Percentiles rank a stretch among this genome's conserved stretches.
These are phyloP conservation scores for Datisca glomerata DNA, from an alignment of 306 rosid genomes.

Conservation along the genomic window DNA sequence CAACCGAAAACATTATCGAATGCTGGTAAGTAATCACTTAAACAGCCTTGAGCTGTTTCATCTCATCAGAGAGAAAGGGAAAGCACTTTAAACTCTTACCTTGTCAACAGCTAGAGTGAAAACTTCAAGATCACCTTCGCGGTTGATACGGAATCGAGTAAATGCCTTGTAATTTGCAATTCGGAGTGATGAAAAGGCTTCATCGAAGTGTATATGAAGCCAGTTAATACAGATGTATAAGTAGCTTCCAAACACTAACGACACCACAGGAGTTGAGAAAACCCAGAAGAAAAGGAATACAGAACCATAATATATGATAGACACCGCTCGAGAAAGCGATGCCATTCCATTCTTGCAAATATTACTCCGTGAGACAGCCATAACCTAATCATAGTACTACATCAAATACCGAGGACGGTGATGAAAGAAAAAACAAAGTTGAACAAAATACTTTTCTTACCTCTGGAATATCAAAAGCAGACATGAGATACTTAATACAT, in stretches of 20 bases:
- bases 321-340: slow-evolving; percentile 68
- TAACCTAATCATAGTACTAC: slow-evolving; percentile 45
- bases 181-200: slow-evolving; percentile 93
- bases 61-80: neutral
- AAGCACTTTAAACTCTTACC: slow-evolving; percentile 36
- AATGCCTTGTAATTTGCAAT: slow-evolving; percentile 91
- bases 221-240: slow-evolving; percentile 86
- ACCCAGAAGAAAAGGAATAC: slow-evolving; percentile 94
- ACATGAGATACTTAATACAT: slow-evolving; percentile 89
- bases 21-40: neutral
- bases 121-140: slow-evolving; percentile 85
- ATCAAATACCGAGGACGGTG: neutral
- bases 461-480: slow-evolving; percentile 98
- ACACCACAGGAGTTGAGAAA: slow-evolving; percentile 92
- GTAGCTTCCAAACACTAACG: slow-evolving; percentile 87
- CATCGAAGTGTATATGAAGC: slow-evolving; percentile 93
- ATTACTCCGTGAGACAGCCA: slow-evolving; percentile 86
- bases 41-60: neutral
- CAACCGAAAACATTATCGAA: too few species aligned
- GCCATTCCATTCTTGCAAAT: slow-evolving; percentile 84
- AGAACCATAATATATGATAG: slow-evolving; percentile 67
- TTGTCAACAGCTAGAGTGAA: slow-evolving; percentile 86
- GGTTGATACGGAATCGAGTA: slow-evolving; percentile 69
- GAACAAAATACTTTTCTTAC: slow-evolving; percentile 25
- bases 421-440: slow-evolving; percentile 2